These are phyloP conservation scores for Fusarium concolor DNA, from an alignment of 2,329 filamentous ascomycete genomes.

Conservation along the genomic window DNA sequence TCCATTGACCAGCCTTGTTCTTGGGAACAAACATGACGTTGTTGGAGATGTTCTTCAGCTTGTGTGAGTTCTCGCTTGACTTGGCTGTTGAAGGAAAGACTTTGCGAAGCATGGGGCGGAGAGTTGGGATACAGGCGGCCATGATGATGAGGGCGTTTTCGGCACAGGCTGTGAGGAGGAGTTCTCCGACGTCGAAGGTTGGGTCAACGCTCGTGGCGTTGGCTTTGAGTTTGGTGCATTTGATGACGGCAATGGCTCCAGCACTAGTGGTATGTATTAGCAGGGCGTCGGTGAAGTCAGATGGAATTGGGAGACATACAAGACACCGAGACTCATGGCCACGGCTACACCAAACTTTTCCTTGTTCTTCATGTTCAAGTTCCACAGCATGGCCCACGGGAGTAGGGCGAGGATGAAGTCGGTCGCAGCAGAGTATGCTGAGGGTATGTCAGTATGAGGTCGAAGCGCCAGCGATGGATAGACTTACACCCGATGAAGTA, in stretches of 20 bases:
- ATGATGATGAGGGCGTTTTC: conserved; percentile 36
- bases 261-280: background rate
- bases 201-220: conserved; percentile 32
- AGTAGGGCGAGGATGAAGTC: conserved; percentile 34
- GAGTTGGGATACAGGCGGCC: conserved; percentile 26
- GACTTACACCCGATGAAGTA: conserved; percentile 31
- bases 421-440: conserved; percentile 32
- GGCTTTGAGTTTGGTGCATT: conserved; percentile 33
- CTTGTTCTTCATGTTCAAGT: conserved; percentile 37
- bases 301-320: background rate
- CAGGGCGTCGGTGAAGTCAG: accelerated
- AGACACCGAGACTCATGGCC: conserved; percentile 34
- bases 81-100: conserved; percentile 27
- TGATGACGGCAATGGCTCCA: conserved; percentile 31
- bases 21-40: conserved; percentile 38
- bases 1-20: conserved; percentile 35
- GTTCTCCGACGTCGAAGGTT: conserved; percentile 32
- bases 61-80: conserved; percentile 31
- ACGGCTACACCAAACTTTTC: conserved; percentile 35
- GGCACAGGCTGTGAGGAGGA: conserved; percentile 26
- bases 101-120: conserved; percentile 21
- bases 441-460: accelerated
- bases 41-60: conserved; percentile 24
- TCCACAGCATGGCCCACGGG: conserved; percentile 35
- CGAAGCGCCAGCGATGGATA: accelerated